Evolutionary conservation across 345 rosid genomes (phyloP).

Genomic region (Eucalyptus fibrosa): DNA sequence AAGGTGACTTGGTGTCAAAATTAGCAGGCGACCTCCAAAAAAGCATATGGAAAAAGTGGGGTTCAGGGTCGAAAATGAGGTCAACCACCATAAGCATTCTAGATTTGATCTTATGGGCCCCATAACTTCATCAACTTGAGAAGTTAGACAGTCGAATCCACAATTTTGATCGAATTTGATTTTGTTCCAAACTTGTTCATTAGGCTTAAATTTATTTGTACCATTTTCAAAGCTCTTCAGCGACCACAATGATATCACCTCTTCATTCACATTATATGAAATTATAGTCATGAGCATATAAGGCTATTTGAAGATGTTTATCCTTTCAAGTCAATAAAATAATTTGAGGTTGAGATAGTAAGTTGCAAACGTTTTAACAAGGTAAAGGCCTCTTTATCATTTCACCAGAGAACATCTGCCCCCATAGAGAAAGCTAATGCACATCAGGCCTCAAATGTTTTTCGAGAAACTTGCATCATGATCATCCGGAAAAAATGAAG

Average conservation of each 20-base stretch:
- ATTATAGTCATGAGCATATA: too few relatives aligned
- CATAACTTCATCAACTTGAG: background rate
- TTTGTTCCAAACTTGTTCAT: background rate
- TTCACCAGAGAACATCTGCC: too few relatives aligned
- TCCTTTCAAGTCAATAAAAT: too few relatives aligned
- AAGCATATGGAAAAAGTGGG: background rate
- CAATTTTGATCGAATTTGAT: background rate
- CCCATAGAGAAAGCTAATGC: too few relatives aligned
- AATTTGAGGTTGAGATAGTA: too few relatives aligned
- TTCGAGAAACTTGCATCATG: too few relatives aligned
- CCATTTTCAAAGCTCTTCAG: background rate
- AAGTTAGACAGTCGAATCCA: background rate
- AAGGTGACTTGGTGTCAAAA: background rate
- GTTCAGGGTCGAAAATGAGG: background rate
- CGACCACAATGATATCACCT: background rate
- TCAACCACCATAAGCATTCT: background rate
- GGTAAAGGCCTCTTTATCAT: too few relatives aligned
- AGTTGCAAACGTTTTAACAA: too few relatives aligned
- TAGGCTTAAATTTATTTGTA: background rate
- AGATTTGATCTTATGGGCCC: background rate
- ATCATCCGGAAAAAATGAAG: too few relatives aligned
- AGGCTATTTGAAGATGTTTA: too few relatives aligned
- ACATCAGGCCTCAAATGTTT: too few relatives aligned
- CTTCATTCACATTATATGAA: background rate
- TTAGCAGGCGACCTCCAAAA: background rate